Conservation (phyloP, 2,329 filamentous ascomycete species). For the Pseudogymnoascus sp. region DNA sequence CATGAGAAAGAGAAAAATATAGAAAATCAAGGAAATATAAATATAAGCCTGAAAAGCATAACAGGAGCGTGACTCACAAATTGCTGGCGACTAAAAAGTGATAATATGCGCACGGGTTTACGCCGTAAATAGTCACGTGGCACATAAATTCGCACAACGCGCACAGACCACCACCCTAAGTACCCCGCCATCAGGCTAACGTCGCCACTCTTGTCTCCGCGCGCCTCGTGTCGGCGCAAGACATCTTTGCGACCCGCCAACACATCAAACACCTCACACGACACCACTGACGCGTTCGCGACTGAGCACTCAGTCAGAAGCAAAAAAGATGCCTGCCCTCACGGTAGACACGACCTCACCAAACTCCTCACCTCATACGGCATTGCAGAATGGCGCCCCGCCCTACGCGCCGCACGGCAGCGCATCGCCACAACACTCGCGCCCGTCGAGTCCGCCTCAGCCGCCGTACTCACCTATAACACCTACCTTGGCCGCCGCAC, state of each 20-base stretch:
- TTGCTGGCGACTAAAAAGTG: not conserved
- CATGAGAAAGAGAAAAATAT: not conserved
- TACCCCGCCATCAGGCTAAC: conserved; percentile 7
- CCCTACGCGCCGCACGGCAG: conserved; percentile 3
- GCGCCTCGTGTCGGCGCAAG: not conserved
- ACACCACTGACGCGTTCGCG: not conserved
- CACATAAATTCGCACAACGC: not conserved
- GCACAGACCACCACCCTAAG: conserved; percentile 7
- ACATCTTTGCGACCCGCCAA: conserved; percentile 7
- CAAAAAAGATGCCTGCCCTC: conserved; percentile 20
- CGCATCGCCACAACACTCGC: conserved; percentile 14
- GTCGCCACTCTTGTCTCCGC: not conserved
- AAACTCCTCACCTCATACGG: not conserved
- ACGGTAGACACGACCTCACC: conserved; percentile 19
- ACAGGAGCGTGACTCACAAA: not conserved
- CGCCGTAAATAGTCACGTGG: not conserved
- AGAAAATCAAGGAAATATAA: not conserved
- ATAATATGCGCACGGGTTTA: not conserved
- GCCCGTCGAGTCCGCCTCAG: conserved; percentile 22
- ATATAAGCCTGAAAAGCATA: not conserved
- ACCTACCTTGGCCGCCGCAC: conserved; percentile 20
- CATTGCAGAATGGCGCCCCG: conserved; percentile 4
- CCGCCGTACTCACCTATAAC: conserved; percentile 28
- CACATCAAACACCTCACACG: conserved; percentile 1
- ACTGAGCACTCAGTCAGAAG: not conserved